Conservation (phyloP, 805 yeast genomes). For the Lipomyces kockii region DNA sequence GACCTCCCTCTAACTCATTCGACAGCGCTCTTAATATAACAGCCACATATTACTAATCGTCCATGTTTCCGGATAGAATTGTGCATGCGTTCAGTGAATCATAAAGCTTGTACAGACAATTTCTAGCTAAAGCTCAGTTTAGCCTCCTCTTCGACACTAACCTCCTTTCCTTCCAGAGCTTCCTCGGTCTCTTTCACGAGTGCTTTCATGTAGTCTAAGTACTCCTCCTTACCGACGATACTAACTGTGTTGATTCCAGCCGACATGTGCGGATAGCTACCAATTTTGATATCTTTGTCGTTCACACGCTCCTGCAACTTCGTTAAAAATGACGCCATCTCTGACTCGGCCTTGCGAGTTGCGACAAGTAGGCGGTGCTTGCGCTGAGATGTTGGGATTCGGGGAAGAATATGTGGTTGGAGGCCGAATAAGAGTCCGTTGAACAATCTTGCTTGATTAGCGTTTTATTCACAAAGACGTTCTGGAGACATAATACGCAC, state of each 20-base stretch:
- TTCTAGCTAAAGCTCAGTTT: conserved; percentile 18
- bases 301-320: conserved; percentile 54
- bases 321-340: conserved; percentile 66
- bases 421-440: conserved; percentile 55
- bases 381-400: conserved; percentile 48
- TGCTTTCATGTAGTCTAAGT: conserved; percentile 48
- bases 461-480: background rate
- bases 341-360: conserved; percentile 65
- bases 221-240: conserved; percentile 61
- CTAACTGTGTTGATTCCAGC: conserved; percentile 71
- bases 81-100: background rate
- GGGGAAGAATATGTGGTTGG: conserved; percentile 47
- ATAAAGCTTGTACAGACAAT: background rate
- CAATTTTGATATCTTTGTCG: conserved; percentile 63
- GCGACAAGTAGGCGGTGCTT: conserved; percentile 59
- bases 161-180: conserved; percentile 60
- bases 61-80: background rate
- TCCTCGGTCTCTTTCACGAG: conserved; percentile 55
- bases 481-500: conserved; percentile 13
- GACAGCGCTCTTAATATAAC: too few species aligned
- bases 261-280: conserved; percentile 81
- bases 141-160: conserved; percentile 62
- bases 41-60: background rate
- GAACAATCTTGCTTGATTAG: conserved; percentile 51
- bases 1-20: too few species aligned